Evolutionary conservation across 176 grass and related monocot species (phyloP), one percentile per base, ranked within the genome.

Genomic region (Phragmites australis): DNA sequence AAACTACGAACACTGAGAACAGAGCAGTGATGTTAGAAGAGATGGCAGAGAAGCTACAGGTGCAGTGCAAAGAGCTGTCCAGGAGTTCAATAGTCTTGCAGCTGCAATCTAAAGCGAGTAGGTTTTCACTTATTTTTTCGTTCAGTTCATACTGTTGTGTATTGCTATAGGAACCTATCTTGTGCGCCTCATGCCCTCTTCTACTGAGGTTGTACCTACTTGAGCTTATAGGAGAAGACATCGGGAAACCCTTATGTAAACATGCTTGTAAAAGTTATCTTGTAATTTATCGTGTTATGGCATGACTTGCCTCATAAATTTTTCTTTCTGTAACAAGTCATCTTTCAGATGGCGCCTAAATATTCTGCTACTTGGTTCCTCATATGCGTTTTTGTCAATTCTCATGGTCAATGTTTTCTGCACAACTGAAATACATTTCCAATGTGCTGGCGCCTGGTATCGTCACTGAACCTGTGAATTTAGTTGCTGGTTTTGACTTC

Each of bases 131-230:
- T 27, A 79, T 78, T 68, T 84, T 86, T 88, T 88, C n/a, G 45
- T 88, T 54, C 90, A 93, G 76, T 82, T 95, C 70, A 50, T 91
- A 37, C 40, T 93, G 66, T 5, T 99, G 56, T 76, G 79, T 61
- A 63, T 93, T 59, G 81, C 85, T 54, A 18, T 86, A 59, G 47
- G 57, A 69, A 86, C 78, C 81, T 91, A 80, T 85, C 56, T 99
- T 53, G 64, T 88, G 82, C 86, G 68, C 25, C 61, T 91, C 1
- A 56, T 87, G 37, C 82, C 88, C 12, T 58, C 73, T 5, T 83
- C 86, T 16, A 65, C 52, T 56, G 88, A 91, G 40, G 65, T 80
- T 84, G 79, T 91, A 83, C 96, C 92, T 57, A 99, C 92, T 45
- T 99, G 83, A 85, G 46, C 21, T 68, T 82, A 29, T 54, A 47